phyloP scores from a whole-genome alignment of 2,329 filamentous ascomycete species.

The Apiospora rasikravindrae region DNA sequence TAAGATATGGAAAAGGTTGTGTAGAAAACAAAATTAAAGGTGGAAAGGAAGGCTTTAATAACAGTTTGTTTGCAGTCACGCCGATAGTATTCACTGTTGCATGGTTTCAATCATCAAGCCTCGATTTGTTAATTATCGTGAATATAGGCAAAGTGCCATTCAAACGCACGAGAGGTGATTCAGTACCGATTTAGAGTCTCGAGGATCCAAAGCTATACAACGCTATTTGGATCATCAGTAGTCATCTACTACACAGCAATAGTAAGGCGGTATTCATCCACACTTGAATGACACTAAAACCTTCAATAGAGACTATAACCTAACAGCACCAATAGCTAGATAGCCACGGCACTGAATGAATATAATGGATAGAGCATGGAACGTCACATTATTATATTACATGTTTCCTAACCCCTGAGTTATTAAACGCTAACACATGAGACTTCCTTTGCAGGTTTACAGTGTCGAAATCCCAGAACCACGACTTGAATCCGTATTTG shows the following conservation, averaged over 20 bases:
- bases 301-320: neutral
- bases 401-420: too few relatives aligned
- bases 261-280: too few relatives aligned
- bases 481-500: too few relatives aligned
- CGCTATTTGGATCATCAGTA: neutral
- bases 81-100: too few relatives aligned
- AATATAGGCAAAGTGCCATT: neutral
- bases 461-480: too few relatives aligned
- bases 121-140: too few relatives aligned
- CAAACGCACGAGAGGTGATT: neutral
- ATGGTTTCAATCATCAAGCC: too few relatives aligned
- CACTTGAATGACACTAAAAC: neutral
- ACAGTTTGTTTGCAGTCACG: too few relatives aligned
- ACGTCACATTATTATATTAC: too few relatives aligned
- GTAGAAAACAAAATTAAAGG: neutral
- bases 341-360: constrained; percentile 27
- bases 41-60: neutral
- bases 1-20: neutral
- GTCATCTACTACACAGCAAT: neutral
- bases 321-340: constrained; percentile 38
- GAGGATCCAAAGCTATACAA: neutral
- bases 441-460: too few relatives aligned
- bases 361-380: too few relatives aligned
- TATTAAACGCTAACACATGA: too few relatives aligned
- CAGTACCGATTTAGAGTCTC: neutral